Percentiles rank a stretch among this genome's conserved stretches.
Evolutionary conservation across 371 early-diverging fungal genomes (phyloP).

Genomic region (Mucor indicus): DNA sequence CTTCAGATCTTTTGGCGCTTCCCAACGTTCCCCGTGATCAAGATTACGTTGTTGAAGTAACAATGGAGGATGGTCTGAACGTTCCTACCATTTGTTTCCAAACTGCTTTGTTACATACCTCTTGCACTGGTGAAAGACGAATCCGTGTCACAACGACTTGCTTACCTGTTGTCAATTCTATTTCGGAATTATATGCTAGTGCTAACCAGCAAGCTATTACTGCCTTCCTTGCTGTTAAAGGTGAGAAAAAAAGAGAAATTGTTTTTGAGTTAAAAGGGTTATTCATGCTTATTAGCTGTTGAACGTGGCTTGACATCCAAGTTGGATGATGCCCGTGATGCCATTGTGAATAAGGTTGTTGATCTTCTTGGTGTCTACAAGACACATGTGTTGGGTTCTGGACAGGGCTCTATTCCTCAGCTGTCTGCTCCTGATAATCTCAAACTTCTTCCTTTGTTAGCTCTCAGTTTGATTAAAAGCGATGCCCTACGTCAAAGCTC

Average conservation of each 20-base stretch:
- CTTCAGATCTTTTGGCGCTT: conserved; percentile 90
- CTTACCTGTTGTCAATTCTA: conserved; percentile 80
- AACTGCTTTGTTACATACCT: conserved; percentile 93
- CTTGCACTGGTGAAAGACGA: conserved; percentile 80
- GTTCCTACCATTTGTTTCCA: conserved; percentile 90
- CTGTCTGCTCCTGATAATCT: conserved; percentile 83
- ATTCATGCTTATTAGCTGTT: conserved; percentile 44
- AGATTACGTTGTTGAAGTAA: conserved; percentile 88
- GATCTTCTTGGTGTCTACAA: conserved; percentile 89
- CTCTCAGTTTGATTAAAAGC: conserved; percentile 78
- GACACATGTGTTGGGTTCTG: conserved; percentile 68
- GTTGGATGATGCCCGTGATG: conserved; percentile 94
- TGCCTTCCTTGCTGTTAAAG: conserved; percentile 72
- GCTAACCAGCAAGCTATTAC: conserved; percentile 87
- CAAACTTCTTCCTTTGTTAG: conserved; percentile 81
- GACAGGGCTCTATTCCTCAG: conserved; percentile 76
- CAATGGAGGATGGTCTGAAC: conserved; percentile 82
- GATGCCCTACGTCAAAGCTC: conserved; percentile 64
- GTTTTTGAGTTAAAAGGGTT: too few relatives aligned
- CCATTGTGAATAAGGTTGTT: conserved; percentile 79
- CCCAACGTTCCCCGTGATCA: conserved; percentile 96
- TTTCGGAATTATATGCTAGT: conserved; percentile 77
- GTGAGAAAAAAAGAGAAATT: conserved; percentile 14
- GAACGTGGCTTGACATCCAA: conserved; percentile 85
- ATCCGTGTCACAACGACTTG: conserved; percentile 95